Base-by-base conservation (phyloP, 306 rosid species). In the Sicyos baderoa region DNA sequence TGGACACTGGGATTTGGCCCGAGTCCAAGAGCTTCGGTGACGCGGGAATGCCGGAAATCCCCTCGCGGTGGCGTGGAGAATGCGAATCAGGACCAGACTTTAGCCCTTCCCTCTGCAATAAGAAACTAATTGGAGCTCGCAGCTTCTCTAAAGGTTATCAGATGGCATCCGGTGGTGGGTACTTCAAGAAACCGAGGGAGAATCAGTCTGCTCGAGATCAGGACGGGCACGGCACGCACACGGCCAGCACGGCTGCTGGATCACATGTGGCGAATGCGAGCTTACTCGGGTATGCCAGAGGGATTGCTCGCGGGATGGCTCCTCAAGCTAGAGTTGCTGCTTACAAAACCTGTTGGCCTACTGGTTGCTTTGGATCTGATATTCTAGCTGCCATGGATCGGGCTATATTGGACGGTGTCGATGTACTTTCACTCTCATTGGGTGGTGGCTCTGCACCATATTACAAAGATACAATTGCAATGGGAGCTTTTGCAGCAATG, bases 211-310 rank as follows among this genome's bases (percentile, higher is more conserved):
- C 97, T 0, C 83, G 98, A 1, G 98, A 93, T 68, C 78, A 23
- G 3, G 96, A 93, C 29, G 98, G 98, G 0, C 97, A 93, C 14
- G 98, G 98, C 6, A 89, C 97, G 0, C 98, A 93, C 83, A 89
- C 98, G 0, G 87, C 97, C 0, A 87, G 94, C 74, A 93, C 98
- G 1, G 98, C 98, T 11, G 94, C 95, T 0, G 98, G 98, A 0
- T 80, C 94, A 0, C 81, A 73, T 35, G 95, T 89, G 1, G 76
- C 64, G 0, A 88, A 90, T 35, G 95, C 95, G 3, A 88, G 87
- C 18, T 71, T 90, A 0, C 89, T 90, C 2, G 95, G 95, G 0
- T 90, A 90, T 77, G 97, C 97, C 0, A 79, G 74, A 29, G 95
- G 97, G 4, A 84, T 79, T 10, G 97, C 97, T 0, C 86, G 95